Evolutionary conservation across 805 yeast genomes (phyloP).

Genomic region (Candida fluviatilis): DNA sequence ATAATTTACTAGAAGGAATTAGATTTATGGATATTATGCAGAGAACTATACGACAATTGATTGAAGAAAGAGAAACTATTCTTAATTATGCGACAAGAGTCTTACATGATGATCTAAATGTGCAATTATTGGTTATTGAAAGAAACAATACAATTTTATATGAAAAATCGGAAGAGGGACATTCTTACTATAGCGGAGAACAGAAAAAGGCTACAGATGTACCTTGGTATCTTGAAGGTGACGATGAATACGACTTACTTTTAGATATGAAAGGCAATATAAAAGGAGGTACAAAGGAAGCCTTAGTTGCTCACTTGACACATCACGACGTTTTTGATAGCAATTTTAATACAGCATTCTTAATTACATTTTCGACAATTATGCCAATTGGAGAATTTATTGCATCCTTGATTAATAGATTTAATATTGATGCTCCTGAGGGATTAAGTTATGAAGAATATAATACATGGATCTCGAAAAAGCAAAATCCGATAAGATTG

Average conservation of each 20-base stretch:
- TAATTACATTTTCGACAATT: conserved; percentile 74
- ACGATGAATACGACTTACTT: conserved; percentile 50
- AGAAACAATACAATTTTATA: conserved; percentile 38
- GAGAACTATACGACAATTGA: conserved; percentile 49
- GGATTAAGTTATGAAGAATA: conserved; percentile 82
- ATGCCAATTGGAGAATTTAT: conserved; percentile 63
- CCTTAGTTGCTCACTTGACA: conserved; percentile 75
- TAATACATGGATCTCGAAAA: conserved; percentile 68
- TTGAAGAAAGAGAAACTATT: conserved; percentile 67
- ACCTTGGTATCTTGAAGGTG: conserved; percentile 74
- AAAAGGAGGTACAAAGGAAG: conserved; percentile 80
- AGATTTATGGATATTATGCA: conserved; percentile 32
- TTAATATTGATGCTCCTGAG: conserved; percentile 76
- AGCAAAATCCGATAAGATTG: conserved; percentile 61
- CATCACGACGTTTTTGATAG: conserved; percentile 64
- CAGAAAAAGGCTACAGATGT: conserved; percentile 36
- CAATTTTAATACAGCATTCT: conserved; percentile 61
- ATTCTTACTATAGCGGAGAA: conserved; percentile 29
- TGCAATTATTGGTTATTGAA: conserved; percentile 50
- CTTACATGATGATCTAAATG: conserved; percentile 69
- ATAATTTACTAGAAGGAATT: conserved; percentile 32
- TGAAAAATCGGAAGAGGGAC: conserved; percentile 34
- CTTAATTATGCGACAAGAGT: conserved; percentile 72
- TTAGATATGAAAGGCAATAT: conserved; percentile 68
- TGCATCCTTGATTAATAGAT: conserved; percentile 57